Evolutionary conservation across 768 basidiomycete species (phyloP).

Genomic region (Megacollybia marginata): DNA sequence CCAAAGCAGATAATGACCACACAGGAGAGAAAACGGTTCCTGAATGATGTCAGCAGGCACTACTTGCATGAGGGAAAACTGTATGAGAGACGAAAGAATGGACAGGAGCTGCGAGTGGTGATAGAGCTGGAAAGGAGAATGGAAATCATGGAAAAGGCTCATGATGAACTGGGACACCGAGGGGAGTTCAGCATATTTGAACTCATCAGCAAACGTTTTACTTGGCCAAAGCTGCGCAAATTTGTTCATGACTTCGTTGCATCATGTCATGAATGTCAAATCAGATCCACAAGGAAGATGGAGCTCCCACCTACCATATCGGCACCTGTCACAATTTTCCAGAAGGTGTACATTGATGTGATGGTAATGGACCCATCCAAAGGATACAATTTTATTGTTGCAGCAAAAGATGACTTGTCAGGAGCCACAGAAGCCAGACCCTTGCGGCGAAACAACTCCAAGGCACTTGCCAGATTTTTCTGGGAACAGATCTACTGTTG

Average conservation of each 20-base stretch:
- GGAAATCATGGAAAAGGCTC: neutral
- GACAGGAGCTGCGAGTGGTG: neutral
- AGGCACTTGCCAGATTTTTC: no score
- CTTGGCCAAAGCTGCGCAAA: conserved; percentile 19
- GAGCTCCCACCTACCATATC: no score
- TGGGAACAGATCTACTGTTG: no score
- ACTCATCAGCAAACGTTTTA: conserved; percentile 11
- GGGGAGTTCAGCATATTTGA: conserved; percentile 6
- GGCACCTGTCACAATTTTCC: conserved; percentile 7
- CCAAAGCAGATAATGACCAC: no score
- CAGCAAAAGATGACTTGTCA: conserved; percentile 22
- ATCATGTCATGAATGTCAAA: conserved; percentile 33
- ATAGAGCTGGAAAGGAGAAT: neutral
- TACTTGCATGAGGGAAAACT: neutral
- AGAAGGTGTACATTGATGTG: conserved; percentile 17
- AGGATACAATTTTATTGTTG: conserved; percentile 15
- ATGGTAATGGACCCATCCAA: conserved; percentile 4
- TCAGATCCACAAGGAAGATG: neutral
- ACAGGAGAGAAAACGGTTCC: no score
- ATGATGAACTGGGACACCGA: conserved; percentile 14
- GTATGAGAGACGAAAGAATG: neutral
- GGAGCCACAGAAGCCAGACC: conserved; percentile 19
- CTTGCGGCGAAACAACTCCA: conserved; percentile 5
- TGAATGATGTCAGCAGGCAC: no score
- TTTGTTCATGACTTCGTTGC: conserved; percentile 23